A percentile compares a stretch with the other conserved stretches of the same genome.
Conservation (phyloP, 2,329 filamentous ascomycete species). For the Diplodia seriata region DNA sequence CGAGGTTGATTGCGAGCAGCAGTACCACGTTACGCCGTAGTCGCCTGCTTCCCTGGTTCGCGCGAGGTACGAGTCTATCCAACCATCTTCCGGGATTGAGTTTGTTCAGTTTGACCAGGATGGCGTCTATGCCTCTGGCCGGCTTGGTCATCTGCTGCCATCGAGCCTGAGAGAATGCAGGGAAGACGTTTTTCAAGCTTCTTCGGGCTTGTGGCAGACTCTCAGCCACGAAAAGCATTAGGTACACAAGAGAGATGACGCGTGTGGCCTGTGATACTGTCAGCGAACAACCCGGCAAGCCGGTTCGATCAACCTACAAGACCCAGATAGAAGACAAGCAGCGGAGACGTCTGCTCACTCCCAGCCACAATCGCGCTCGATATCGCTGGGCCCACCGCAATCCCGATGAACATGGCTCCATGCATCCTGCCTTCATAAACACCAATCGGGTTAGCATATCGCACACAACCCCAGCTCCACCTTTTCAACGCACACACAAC, state of each 20-base stretch:
- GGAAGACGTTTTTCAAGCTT: not conserved
- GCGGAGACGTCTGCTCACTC: conserved; percentile 26
- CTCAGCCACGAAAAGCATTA: conserved; percentile 33
- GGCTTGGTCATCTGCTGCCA: conserved; percentile 16
- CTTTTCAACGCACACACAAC: not conserved
- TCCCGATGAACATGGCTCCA: conserved; percentile 35
- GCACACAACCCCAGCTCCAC: not conserved
- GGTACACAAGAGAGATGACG: conserved; percentile 32
- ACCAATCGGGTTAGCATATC: not conserved
- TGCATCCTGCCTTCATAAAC: conserved; percentile 30
- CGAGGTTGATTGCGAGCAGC: conserved; percentile 33
- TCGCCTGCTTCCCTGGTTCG: not conserved
- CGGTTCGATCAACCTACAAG: not conserved
- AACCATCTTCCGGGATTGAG: conserved; percentile 32
- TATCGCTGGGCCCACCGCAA: conserved; percentile 33
- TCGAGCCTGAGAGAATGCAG: not conserved
- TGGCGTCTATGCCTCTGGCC: not conserved
- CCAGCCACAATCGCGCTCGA: conserved; percentile 28
- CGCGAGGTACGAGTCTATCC: conserved; percentile 29
- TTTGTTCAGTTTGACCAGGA: conserved; percentile 12
- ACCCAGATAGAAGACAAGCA: conserved; percentile 35
- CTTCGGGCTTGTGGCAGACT: conserved; percentile 18
- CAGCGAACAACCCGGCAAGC: not conserved
- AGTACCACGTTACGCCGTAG: conserved; percentile 33
- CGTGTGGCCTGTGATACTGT: conserved; percentile 29